Conservation (phyloP, 1,139 yeast genomes). For the Blastobotrys elegans region DNA sequence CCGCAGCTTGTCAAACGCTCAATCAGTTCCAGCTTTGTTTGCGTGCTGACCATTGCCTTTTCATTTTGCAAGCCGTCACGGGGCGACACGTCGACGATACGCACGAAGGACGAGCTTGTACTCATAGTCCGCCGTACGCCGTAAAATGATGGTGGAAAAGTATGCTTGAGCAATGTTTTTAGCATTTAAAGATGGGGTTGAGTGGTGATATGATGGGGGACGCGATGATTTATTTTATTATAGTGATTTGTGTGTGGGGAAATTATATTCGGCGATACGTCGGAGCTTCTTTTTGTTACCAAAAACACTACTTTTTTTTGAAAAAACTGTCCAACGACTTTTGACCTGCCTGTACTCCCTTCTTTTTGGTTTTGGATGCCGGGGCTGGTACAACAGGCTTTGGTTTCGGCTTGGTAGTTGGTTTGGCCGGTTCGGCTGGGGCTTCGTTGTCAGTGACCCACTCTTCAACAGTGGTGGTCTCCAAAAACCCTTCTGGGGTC, state of each 20-base stretch:
- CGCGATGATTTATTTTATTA: background rate
- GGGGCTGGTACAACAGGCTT: constrained; percentile 2
- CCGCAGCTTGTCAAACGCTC: constrained; percentile 31
- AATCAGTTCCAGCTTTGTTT: constrained; percentile 30
- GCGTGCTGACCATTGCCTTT: constrained; percentile 29
- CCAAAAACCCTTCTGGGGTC: constrained; percentile 11
- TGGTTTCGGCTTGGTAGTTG: constrained; percentile 3
- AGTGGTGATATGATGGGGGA: background rate
- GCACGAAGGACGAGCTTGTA: constrained; percentile 3
- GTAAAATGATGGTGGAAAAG: background rate
- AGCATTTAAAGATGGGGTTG: background rate
- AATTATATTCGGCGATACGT: background rate
- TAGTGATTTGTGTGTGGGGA: background rate
- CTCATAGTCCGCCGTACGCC: background rate
- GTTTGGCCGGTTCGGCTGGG: constrained; percentile 2
- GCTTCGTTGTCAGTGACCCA: constrained; percentile 12
- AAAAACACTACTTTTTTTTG: background rate
- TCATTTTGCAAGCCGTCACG: constrained; percentile 38
- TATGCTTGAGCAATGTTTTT: background rate
- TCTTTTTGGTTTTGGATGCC: constrained; percentile 4
- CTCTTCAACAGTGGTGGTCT: constrained; percentile 10
- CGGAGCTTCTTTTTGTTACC: background rate
- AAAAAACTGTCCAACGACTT: constrained; percentile 10
- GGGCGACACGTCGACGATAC: constrained; percentile 35
- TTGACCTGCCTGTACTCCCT: constrained; percentile 7